Evolutionary conservation across 371 early-diverging fungal genomes (phyloP), one percentile per base, ranked within the genome.

Genomic region (Syncephalastrum sp.): DNA sequence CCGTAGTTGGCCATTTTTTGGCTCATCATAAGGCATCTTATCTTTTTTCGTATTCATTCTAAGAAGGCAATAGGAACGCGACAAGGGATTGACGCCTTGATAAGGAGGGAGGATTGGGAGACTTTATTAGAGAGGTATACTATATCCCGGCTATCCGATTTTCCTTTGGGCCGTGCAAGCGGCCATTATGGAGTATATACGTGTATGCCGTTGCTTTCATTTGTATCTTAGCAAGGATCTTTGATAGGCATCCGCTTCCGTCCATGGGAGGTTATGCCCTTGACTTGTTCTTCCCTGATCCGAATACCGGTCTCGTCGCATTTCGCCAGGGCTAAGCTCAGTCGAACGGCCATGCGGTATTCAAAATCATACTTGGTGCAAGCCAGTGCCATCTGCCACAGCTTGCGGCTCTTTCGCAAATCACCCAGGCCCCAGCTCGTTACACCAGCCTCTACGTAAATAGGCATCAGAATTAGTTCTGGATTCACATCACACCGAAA

Each of bases 291-390:
- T 10, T 71, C 63, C 8, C 65, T 56, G 38, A 53, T 55, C 8
- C 57, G 56, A 25, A 79, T 56, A 16, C 77, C 74, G 25, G 69
- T 45, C 53, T 79, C 77, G 48, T 79, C 80, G 33, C 80, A 79
- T 47, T 65, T 65, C 15, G 60, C 52, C 1, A 79, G 44, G 14
- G 76, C 76, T 7, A 79, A 56, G 41, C 72, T 74, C 46, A 76
- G 59, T 50, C 79, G 71, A 13, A 74, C 70, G n/a, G 77, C 71
- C 66, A 75, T 70, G 42, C 86, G 72, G 61, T 82, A 82, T 59
- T 85, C 86, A 61, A 85, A 85, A 58, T 85, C 86, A 47, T 82
- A 83, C 27, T 82, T 79, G 14, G 75, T 76, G 58, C 68, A 82
- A 13, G 70, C 43, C 55, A 73, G 59, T 0, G 84, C 84, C 52